A percentile compares a stretch with the other conserved stretches of the same genome.
These are phyloP conservation scores for Neurospora hispaniola DNA, from an alignment of 495 filamentous ascomycete genomes.

Conservation along the genomic window DNA sequence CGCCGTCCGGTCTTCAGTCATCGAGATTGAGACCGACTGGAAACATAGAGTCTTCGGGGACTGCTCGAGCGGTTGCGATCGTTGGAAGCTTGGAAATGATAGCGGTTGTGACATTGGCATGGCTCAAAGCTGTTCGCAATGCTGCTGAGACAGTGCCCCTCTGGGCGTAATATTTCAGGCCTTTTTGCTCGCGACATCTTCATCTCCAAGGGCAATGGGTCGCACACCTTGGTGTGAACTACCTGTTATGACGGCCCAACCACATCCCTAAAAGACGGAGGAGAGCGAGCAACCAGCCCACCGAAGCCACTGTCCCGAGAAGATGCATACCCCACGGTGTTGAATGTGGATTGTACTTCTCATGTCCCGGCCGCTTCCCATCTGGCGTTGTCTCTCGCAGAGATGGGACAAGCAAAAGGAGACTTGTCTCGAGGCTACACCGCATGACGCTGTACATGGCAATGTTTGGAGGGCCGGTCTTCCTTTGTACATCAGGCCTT, in stretches of 20 bases:
- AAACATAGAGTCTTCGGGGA: neutral
- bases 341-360: neutral
- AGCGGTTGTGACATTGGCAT: neutral
- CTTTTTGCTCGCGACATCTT: neutral
- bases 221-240: neutral
- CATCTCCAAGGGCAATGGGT: neutral
- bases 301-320: neutral
- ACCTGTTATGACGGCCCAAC: neutral
- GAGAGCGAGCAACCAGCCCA: neutral
- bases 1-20: neutral
- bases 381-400: neutral
- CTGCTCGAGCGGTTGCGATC: neutral
- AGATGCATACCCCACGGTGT: neutral
- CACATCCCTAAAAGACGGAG: neutral
- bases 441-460: neutral
- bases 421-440: neutral
- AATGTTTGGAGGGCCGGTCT: neutral
- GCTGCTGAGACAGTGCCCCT: neutral
- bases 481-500: neutral
- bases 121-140: neutral
- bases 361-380: neutral
- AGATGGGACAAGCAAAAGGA: neutral
- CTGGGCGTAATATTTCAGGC: neutral
- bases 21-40: neutral
- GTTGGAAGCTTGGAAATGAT: neutral